Base-by-base conservation (phyloP, 2,329 filamentous ascomycete genomes). In the Blastomyces gilchristii region DNA sequence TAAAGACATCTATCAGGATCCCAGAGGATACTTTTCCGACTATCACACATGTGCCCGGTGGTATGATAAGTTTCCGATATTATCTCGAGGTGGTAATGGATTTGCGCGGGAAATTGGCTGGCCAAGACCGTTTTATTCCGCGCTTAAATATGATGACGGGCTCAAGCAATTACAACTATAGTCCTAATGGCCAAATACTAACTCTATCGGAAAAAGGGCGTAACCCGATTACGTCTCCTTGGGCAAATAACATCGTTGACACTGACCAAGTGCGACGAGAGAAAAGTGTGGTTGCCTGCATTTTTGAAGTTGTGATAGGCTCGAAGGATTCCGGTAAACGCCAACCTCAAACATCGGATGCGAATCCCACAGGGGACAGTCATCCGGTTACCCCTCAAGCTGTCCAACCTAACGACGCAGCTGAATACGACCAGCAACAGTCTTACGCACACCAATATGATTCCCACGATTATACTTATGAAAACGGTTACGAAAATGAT, bases 61-160 rank as follows among this genome's bases (percentile, higher is more conserved):
- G 90, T 43, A 94, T 97, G 87, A 94, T 99, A 67, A 91, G 87
- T 69, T 97, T 99, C 79, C 90, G 88, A 68, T 97, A 99, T 71
- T 90, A 92, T 68, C 83, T 97, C 25, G 94, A 99, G 74, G 90
- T 97, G 2, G 87, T 97, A 37, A 85, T 97, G 28, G 94, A 99
- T 72, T 81, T 97, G 0, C 92, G 94, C 57, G 93, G 93, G 47
- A 94, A 91, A 72, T 78, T 97, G 50, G 85, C 87, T 1, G 85
- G 85, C n/a, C 85, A 91, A 60, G 87, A 91, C 69, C 82, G 86
- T 52, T 83, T 84, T 67, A 77, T 86, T 22, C 83, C 82, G 11
- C 81, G 79, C 52, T 74, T 82, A 58, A 81, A 80, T 61, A 77
- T 83, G 69, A 84, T 78, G 72, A 81, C 70, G 56, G 73, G 70